Evolutionary conservation across 176 grass and related monocot species (phyloP), one percentile per base, ranked within the genome.

Genomic region (Carex parvula): DNA sequence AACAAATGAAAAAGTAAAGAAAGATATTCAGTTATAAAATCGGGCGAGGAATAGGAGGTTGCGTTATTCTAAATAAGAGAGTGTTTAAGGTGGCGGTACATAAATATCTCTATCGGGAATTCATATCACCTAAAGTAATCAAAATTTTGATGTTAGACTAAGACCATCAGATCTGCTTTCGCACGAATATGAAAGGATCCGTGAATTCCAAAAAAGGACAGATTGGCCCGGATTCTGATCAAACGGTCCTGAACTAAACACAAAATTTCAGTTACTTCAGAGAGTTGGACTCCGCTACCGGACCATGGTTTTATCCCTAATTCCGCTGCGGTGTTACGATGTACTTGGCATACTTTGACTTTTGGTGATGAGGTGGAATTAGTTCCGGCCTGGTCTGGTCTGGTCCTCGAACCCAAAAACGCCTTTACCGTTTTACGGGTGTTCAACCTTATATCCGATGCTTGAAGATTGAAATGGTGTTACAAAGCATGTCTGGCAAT

Each of bases 281-380:
- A 8, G 42, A 1, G 8, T 44, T 8, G 7, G 42, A 44, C 42
- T 44, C 42, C 6, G 37, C 5, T 0, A 44, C 42, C 30, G n/a
- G 59, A 64, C 17, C 81, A 69, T 32, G 60, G 81, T 83, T 83
- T 75, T 70, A 39, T 69, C 81, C 60, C 80, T 83, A 83, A 68
- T 83, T 65, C 80, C 21, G 61, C 81, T 66, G 10, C 81, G 41
- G 60, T 50, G 48, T 50, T n/a, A 7, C 57, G 18, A 16, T 75
- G 70, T 21, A 44, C 16, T 70, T 70, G 20, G 22, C 12, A 53
- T 48, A 74, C 12, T 74, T 68, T 48, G 41, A 52, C 70, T 74
- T 39, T 50, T 74, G 2, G 9, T 53, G 44, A 6, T 55, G 50
- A 46, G n/a, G 6, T 73, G 70, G 70, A 57, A 78, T 53, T 50